Evolutionary conservation across 108 stramenopile genomes (phyloP), one percentile per base, ranked within the genome.

Genomic region (Epithemia pelagica): DNA sequence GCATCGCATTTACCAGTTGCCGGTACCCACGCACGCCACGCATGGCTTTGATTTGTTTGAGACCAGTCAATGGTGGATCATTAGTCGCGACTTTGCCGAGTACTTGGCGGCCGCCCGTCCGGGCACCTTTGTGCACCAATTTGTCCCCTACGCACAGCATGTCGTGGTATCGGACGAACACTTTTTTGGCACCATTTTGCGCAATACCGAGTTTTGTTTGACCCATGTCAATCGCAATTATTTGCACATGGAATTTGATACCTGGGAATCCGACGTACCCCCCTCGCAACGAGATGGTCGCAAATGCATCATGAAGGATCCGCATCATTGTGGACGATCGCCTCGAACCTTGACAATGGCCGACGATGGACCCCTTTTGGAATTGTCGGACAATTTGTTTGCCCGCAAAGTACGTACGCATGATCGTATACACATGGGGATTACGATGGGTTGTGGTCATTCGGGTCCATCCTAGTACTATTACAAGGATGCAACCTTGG

Each of bases 111-210:
- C 76, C 30, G 83, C 86, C n/a, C 68, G 69, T 32, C 79, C 86
- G 21, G 87, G 78, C 3, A 80, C 74, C 37, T 86, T 96, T 58
- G 88, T 93, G 24, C 62, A 81, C 19, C 70, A 91, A 53, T 94
- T 79, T 71, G 60, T 83, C 37, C 78, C 83, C 10, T 97, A 97
- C 63, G 81, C 86, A 26, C 64, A 85, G 69, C 86, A 96, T 71
- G 88, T 93, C 25, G 94, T 96, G 19, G 94, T 97, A 58, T 94
- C 96, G 8, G 96, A 97, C 72, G 96, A 97, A 82, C 81, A 86
- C 32, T 97, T 94, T 78, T 96, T 97, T 72, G 91, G 92, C 20
- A 97, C 96, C 0, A 82, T 95, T 26, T 57, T 97, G n/a, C 84
- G 89, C 31, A 85, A 95, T 61, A 89, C 95, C 2, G 78, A 79